phyloP scores from a whole-genome alignment of 306 rosid genomes.

The Quillaja saponaria region DNA sequence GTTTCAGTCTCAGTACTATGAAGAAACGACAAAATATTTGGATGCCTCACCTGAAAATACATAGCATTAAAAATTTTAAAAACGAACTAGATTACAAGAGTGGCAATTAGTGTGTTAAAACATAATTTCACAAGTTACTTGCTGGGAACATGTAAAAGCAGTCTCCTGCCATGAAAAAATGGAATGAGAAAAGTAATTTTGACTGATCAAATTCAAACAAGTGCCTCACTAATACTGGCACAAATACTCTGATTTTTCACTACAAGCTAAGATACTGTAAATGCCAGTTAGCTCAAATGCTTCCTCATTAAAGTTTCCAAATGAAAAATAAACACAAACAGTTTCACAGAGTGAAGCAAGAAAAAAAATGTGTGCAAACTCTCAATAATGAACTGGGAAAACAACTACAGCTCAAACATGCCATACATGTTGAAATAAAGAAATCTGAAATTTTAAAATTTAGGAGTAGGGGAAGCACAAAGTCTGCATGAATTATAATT shows the following conservation, averaged over 20 bases:
- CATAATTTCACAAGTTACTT: not conserved
- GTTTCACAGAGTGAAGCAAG: not conserved
- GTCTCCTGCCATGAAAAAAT: no score
- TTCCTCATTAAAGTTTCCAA: no score
- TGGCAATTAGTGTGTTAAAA: not conserved
- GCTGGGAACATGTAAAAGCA: not conserved
- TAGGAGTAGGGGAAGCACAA: no score
- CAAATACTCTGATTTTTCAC: no score
- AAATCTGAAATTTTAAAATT: no score
- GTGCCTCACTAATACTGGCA: not conserved
- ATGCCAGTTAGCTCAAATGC: not conserved
- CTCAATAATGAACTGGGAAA: not conserved
- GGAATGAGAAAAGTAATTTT: constrained; percentile 2
- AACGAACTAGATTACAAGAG: not conserved
- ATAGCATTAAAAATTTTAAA: constrained; percentile 10
- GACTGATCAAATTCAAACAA: not conserved
- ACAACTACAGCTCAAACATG: not conserved
- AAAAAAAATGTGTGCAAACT: not conserved
- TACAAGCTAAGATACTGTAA: not conserved
- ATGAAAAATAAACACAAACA: not conserved
- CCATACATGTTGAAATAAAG: not conserved
- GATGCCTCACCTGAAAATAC: constrained; percentile 92
- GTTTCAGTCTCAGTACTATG: constrained; percentile 86
- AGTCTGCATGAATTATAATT: no score
- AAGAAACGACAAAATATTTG: constrained; percentile 94